Conservation (phyloP, 2,329 filamentous ascomycete genomes). For the Fonsecaea erecta region DNA sequence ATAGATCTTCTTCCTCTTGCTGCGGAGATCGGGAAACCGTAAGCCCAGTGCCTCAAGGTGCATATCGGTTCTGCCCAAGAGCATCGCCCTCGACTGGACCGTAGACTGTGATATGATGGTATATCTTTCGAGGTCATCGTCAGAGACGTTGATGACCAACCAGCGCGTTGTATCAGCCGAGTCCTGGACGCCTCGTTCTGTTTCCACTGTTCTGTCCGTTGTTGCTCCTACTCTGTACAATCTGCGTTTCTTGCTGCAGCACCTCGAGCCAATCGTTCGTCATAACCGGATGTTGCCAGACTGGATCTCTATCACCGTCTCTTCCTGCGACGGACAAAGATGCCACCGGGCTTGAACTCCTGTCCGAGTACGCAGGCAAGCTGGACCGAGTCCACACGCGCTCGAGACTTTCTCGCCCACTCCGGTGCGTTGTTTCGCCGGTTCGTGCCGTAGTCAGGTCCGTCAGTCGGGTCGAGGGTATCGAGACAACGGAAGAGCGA, state of each 20-base stretch:
- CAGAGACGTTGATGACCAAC: neutral
- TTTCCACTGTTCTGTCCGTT: neutral
- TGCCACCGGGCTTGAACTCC: constrained; percentile 26
- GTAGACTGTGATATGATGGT: neutral
- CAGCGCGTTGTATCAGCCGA: neutral
- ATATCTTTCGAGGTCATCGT: neutral
- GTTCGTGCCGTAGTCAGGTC: constrained; percentile 32
- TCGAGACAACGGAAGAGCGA: constrained; percentile 32
- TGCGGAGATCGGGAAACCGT: neutral
- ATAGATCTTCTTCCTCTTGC: neutral
- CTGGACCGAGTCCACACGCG: constrained; percentile 17
- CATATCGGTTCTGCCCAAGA: neutral
- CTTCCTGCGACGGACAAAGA: constrained; percentile 36
- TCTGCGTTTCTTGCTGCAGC: constrained; percentile 16
- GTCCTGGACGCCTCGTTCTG: neutral
- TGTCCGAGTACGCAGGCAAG: constrained; percentile 28
- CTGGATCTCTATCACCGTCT: constrained; percentile 56
- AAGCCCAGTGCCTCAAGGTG: neutral
- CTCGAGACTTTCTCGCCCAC: constrained; percentile 22
- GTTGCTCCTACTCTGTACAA: neutral
- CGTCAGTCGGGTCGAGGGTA: constrained; percentile 35
- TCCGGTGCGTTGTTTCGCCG: constrained; percentile 24
- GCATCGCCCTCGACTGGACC: neutral
- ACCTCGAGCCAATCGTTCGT: constrained; percentile 26
- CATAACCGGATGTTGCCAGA: constrained; percentile 47